Percentiles rank a stretch among this genome's conserved stretches.
Conservation (phyloP, 805 yeast species). For the Saccharomycopsis lassenensis region DNA sequence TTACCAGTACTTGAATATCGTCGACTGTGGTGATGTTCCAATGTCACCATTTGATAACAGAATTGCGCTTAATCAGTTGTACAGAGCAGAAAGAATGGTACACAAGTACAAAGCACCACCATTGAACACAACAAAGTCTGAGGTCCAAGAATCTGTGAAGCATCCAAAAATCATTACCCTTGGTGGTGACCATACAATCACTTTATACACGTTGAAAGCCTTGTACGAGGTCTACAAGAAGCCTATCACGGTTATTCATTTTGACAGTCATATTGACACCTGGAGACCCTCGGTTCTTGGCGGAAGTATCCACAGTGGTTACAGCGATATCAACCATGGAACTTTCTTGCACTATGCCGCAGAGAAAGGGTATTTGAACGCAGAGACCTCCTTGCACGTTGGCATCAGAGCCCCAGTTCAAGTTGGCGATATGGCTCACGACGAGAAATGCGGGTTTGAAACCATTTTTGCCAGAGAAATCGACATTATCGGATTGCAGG, state of each 20-base stretch:
- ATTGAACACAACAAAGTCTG: constrained; percentile 14
- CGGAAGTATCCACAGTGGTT: constrained; percentile 41
- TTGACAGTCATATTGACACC: constrained; percentile 80
- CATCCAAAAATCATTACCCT: constrained; percentile 56
- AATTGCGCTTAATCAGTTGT: constrained; percentile 53
- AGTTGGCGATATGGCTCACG: constrained; percentile 49
- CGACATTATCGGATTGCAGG: constrained; percentile 51
- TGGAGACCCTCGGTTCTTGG: constrained; percentile 56
- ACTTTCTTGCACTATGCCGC: constrained; percentile 58
- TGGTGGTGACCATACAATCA: constrained; percentile 78
- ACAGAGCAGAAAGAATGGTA: constrained; percentile 44
- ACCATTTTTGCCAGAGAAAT: constrained; percentile 66
- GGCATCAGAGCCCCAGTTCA: constrained; percentile 64
- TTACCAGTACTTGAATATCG: constrained; percentile 23
- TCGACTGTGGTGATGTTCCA: constrained; percentile 64
- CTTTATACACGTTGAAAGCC: constrained; percentile 35
- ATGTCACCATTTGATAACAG: constrained; percentile 58
- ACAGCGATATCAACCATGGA: constrained; percentile 66
- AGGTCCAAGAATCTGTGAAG: constrained; percentile 10
- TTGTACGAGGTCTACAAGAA: constrained; percentile 51
- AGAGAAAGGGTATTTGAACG: constrained; percentile 51
- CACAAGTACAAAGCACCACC: constrained; percentile 22
- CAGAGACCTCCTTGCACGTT: constrained; percentile 55
- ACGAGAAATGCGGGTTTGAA: constrained; percentile 55
- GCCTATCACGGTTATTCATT: constrained; percentile 62